phyloP scores from a whole-genome alignment of 2,329 filamentous ascomycete species.

The Fusarium cicatricum region DNA sequence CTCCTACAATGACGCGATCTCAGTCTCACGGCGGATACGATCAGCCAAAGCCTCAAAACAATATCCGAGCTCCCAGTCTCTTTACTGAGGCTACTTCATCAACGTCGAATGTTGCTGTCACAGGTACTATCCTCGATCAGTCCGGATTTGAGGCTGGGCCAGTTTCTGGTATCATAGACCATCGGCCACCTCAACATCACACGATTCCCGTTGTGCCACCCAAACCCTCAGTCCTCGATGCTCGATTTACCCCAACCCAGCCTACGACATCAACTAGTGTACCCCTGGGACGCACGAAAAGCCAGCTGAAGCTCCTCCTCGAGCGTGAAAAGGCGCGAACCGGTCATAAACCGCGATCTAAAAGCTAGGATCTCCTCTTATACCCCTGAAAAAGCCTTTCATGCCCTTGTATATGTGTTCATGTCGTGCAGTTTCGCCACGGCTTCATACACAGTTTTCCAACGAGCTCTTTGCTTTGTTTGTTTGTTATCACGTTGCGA shows the following conservation, averaged over 20 bases:
- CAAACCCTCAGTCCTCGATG: conserved; percentile 44
- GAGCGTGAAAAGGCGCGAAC: conserved; percentile 58
- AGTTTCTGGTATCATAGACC: conserved; percentile 35
- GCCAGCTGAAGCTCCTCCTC: conserved; percentile 65
- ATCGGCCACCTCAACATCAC: conserved; percentile 35
- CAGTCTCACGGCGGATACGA: conserved; percentile 45
- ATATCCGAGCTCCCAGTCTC: conserved; percentile 38
- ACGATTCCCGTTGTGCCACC: conserved; percentile 35
- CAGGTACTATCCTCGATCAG: conserved; percentile 56
- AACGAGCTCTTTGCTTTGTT: conserved; percentile 6
- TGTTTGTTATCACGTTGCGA: neutral
- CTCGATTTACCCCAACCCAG: conserved; percentile 58
- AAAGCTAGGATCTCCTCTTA: conserved; percentile 34
- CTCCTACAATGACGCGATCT: conserved; percentile 45
- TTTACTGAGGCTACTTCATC: conserved; percentile 50
- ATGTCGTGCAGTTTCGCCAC: conserved; percentile 1
- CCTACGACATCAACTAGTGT: conserved; percentile 55
- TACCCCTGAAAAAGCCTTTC: conserved; percentile 8
- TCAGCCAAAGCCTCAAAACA: conserved; percentile 24
- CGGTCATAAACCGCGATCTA: conserved; percentile 41
- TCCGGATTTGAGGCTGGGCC: conserved; percentile 45
- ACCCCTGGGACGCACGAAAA: conserved; percentile 66
- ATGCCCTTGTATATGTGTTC: conserved; percentile 15
- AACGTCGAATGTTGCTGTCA: conserved; percentile 52
- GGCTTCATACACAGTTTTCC: conserved; percentile 11